Evolutionary conservation across 768 basidiomycete species (phyloP), one percentile per base, ranked within the genome.

Genomic region (Suillus fuscotomentosus): DNA sequence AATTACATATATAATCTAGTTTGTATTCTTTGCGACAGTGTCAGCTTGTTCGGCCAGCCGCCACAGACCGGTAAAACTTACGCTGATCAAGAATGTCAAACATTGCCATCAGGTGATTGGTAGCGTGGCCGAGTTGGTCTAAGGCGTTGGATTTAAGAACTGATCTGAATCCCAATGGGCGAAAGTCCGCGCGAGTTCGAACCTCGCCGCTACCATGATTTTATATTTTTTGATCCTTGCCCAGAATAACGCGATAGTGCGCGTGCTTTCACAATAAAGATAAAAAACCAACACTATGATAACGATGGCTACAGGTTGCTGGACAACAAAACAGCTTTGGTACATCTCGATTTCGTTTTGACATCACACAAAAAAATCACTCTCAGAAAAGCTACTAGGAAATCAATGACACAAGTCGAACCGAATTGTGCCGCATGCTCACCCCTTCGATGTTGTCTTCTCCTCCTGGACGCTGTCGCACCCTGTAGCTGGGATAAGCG

Each of bases 71-170:
- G 31, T 31, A 31, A 38, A 38, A 31, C 27, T 31, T 10, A 3
- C 9, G 20, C 31, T 34, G 34, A 36, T 54, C 6, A 54, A 34
- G 1, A 13, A 3, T n/a, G 11, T 13, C 20, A 11, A 11, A 36
- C 5, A 7, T 7, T 11, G 24, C 1, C 0, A 62, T 24, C 42
- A 66, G 67, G 42, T 64, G 75, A 70, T 79, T 67, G 82, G 82
- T 81, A 86, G 85, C 84, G 86, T 91, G 89, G 87, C 89, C 89
- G 89, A 91, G 89, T 89, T 80, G 89, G 88, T 90, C 88, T 90
- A 91, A 90, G 89, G 89, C 87, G 89, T 90, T 89, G 88, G 89
- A 89, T 89, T 91, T 91, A 91, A 90, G 89, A 68, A 27, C 62
- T 36, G 39, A 70, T 76, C 72, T 88, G 88, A 86, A 83, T 90